phyloP scores from a whole-genome alignment of 1,139 yeast genomes.

The Diutina pseudorugosa region DNA sequence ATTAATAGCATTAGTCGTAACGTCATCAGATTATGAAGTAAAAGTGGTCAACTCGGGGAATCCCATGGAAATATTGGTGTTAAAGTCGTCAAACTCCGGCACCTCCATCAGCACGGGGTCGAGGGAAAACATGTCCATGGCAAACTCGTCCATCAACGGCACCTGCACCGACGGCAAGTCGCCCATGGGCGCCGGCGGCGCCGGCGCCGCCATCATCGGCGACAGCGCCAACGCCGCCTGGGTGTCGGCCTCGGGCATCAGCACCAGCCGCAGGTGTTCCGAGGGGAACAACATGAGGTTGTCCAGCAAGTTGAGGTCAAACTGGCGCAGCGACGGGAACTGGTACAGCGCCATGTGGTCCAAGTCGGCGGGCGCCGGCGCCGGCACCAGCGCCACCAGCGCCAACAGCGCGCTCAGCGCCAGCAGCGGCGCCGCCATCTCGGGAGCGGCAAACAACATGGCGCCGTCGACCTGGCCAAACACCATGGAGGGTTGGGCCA shows the following conservation, averaged over 20 bases:
- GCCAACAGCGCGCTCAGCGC: neutral
- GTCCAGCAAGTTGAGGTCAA: neutral
- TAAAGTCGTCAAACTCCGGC: neutral
- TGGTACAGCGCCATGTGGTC: neutral
- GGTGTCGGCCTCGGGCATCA: slow-evolving; percentile 1
- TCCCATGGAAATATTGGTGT: neutral
- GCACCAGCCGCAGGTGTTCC: neutral
- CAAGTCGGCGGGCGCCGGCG: neutral
- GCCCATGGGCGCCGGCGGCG: neutral
- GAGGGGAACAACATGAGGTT: neutral
- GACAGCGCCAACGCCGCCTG: neutral
- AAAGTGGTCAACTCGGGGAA: slow-evolving; percentile 1
- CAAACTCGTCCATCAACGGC: neutral
- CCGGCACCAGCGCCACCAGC: neutral
- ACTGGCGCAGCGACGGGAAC: neutral
- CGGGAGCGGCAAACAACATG: neutral
- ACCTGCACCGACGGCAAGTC: neutral
- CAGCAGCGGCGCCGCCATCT: neutral
- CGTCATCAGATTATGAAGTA: neutral
- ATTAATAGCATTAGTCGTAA: neutral
- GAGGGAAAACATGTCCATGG: neutral
- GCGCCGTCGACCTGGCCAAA: slow-evolving; percentile 3
- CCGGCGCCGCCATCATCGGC: neutral
- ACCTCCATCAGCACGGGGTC: neutral
- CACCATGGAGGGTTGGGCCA: neutral